Conservation (phyloP, 2,329 filamentous ascomycete species). For the Ustulina deusta region DNA sequence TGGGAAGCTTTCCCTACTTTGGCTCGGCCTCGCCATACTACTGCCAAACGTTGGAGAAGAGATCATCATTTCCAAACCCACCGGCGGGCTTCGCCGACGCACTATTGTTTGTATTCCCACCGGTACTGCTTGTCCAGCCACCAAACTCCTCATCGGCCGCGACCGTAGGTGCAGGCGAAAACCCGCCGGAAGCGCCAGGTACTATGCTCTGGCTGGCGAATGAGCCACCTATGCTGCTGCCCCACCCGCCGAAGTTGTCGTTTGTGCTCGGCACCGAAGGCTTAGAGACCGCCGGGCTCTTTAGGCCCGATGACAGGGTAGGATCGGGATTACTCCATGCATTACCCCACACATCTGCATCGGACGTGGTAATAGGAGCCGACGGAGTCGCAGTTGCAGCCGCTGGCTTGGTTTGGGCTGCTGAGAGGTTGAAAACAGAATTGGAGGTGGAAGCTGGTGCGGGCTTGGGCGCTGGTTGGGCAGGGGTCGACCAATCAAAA, state of each 20-base stretch:
- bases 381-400: conserved; percentile 58
- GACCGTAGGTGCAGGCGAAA: conserved; percentile 75
- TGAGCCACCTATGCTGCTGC: conserved; percentile 56
- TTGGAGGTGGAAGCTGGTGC: conserved; percentile 58
- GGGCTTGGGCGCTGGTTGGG: conserved; percentile 57
- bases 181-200: conserved; percentile 72
- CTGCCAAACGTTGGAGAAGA: conserved; percentile 97
- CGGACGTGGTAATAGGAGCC: conserved; percentile 55
- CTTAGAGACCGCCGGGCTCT: conserved; percentile 66
- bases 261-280: conserved; percentile 60
- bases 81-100: conserved; percentile 66
- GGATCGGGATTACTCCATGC: conserved; percentile 80
- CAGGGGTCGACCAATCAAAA: conserved; percentile 76
- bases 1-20: neutral
- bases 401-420: conserved; percentile 61
- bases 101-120: conserved; percentile 56
- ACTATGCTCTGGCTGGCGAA: conserved; percentile 71
- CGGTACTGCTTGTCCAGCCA: conserved; percentile 84
- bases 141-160: conserved; percentile 95
- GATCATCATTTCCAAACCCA: conserved; percentile 79
- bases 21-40: conserved; percentile 53
- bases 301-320: conserved; percentile 61
- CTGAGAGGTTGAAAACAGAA: conserved; percentile 87
- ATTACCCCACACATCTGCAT: conserved; percentile 87
- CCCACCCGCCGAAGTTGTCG: conserved; percentile 72